These are phyloP conservation scores for Quercus mongolica DNA, from an alignment of 306 rosid genomes.

Conservation along the genomic window DNA sequence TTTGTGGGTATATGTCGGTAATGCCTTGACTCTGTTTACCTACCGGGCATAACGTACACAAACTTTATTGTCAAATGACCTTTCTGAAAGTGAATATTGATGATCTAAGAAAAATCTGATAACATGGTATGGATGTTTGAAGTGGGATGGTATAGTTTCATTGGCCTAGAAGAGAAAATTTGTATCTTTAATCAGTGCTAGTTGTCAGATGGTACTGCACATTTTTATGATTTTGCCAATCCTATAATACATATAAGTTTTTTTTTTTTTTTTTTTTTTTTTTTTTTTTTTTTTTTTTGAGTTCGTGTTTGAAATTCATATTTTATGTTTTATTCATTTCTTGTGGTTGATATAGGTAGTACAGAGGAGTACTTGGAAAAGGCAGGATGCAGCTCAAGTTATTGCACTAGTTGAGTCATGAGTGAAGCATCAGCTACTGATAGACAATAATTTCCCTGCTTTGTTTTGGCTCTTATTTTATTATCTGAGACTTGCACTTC, in stretches of 20 bases:
- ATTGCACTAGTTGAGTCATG: slow-evolving; percentile 69
- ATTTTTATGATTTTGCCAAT: neutral
- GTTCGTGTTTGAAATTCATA: slow-evolving; percentile 1
- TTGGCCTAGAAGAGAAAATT: neutral
- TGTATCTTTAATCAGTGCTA: neutral
- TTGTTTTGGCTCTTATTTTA: neutral
- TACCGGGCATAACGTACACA: too few species aligned
- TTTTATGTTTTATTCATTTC: slow-evolving; percentile 8
- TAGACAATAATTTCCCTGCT: neutral
- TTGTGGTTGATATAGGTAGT: slow-evolving; percentile 57
- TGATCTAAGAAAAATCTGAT: neutral
- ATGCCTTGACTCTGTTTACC: too few species aligned
- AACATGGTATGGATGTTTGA: neutral
- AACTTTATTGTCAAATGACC: neutral
- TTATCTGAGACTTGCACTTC: neutral
- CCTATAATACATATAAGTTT: neutral
- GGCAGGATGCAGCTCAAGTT: slow-evolving; percentile 89
- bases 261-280: too few species aligned
- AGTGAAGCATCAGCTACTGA: slow-evolving; percentile 21
- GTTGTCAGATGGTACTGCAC: slow-evolving; percentile 5
- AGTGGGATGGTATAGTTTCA: neutral
- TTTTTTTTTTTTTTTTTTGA: too few species aligned
- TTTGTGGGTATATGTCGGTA: too few species aligned
- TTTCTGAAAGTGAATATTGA: neutral
- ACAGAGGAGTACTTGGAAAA: slow-evolving; percentile 90